A percentile compares a stretch with the other conserved stretches of the same genome.
These are phyloP conservation scores for Dicorynia guianensis DNA, from an alignment of 306 rosid species.

Conservation along the genomic window DNA sequence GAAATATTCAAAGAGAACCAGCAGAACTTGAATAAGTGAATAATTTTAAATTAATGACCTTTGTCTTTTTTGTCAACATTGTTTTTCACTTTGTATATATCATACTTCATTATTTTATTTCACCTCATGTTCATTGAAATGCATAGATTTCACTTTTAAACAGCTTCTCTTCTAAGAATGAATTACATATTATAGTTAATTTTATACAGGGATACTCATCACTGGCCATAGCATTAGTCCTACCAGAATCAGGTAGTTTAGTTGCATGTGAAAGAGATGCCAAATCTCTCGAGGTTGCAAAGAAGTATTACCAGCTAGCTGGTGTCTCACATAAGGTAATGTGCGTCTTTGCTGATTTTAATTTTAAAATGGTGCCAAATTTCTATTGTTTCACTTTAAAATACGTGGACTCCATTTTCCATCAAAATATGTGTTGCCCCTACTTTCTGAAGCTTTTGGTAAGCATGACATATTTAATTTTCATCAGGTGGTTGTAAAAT, in stretches of 20 bases:
- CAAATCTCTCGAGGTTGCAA: slow-evolving; percentile 81
- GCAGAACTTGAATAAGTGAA: neutral
- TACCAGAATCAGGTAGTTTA: slow-evolving; percentile 87
- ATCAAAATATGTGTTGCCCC: slow-evolving; percentile 13
- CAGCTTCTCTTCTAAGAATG: slow-evolving; percentile 1
- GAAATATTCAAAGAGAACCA: neutral
- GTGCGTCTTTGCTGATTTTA: slow-evolving; percentile 36
- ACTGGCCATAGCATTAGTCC: slow-evolving; percentile 83
- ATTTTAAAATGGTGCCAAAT: slow-evolving; percentile 23
- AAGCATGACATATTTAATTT: neutral
- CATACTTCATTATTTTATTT: too few species aligned
- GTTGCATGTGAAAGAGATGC: slow-evolving; percentile 93
- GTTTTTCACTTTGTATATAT: slow-evolving; percentile 9
- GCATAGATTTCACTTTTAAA: neutral
- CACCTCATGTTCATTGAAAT: slow-evolving; percentile 4
- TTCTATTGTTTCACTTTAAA: slow-evolving; percentile 10
- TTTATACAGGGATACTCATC: slow-evolving; percentile 90
- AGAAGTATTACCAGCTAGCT: slow-evolving; percentile 74
- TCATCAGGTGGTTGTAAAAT: slow-evolving; percentile 72
- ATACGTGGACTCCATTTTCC: slow-evolving; percentile 2
- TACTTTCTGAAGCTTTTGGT: slow-evolving; percentile 7
- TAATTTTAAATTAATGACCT: neutral
- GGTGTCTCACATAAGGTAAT: slow-evolving; percentile 90
- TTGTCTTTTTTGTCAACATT: slow-evolving; percentile 3
- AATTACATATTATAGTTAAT: slow-evolving; percentile 27